Evolutionary conservation across 148 eudicot genomes (phyloP), one percentile per base, ranked within the genome.

Genomic region (Salicornia ramosissima): DNA sequence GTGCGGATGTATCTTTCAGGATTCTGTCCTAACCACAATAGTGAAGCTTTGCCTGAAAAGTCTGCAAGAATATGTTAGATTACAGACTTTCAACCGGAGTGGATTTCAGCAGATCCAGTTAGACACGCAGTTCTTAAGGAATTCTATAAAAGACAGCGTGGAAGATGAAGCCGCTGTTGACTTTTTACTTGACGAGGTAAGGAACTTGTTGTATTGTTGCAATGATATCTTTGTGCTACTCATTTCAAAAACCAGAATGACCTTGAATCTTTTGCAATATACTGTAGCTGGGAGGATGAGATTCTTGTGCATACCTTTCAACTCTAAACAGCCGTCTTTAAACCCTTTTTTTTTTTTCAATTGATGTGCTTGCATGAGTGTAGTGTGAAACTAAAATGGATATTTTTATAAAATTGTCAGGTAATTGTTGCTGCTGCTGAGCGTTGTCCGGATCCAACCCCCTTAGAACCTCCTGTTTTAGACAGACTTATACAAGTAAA

Each of bases 91-190:
- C 77, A 95, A 95, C 75, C 83, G 99, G 33, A 89, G 99, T 79
- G 99, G 99, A 60, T 95, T 95, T 83, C 99, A 95, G 83, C 99
- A 95, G 77, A 95, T 95, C 77, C 99, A 95, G 83, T 66, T 91
- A 82, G 99, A 95, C 76, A 81, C 85, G 67, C 97, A 91, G 80
- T 95, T 84, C 81, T 79, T 95, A 74, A 91, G 89, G 80, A 64
- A 69, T 63, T 66, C 88, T 25, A 18, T 95, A 7, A 95, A 79
- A 79, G 97, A 89, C 64, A 74, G 63, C 34, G 84, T 85, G 33
- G 97, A 91, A 67, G 99, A 95, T 75, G 99, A 95, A 85, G 93
- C 93, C 39, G 88, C 91, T 64, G 87, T 89, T 33, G 96, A 95
- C 76, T 95, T 91, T 82, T 70, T 95, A 62, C 90, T 95, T 43